A percentile compares a stretch with the other conserved stretches of the same genome.
phyloP scores from a whole-genome alignment of 2,329 filamentous ascomycete species.

The Nigrospora osmanthi region DNA sequence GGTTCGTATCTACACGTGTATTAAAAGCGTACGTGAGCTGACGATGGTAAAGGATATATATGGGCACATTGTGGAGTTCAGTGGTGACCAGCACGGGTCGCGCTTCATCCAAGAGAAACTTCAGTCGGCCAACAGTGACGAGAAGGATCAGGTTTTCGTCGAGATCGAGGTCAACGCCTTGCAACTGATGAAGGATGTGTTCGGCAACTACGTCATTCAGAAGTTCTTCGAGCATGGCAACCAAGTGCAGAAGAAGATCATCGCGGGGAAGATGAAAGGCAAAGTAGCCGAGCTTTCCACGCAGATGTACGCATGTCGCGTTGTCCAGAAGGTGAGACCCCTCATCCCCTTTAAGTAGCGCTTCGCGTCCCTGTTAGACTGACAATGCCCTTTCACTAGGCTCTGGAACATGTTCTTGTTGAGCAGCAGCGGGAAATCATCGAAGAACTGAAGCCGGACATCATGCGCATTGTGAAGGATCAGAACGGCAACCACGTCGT shows the following conservation, averaged over 20 bases:
- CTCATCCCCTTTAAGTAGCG: background rate
- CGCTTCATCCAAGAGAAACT: conserved; percentile 93
- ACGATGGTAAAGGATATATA: conserved; percentile 60
- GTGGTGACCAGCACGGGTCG: conserved; percentile 90
- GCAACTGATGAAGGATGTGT: conserved; percentile 91
- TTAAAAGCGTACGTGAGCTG: background rate
- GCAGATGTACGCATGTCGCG: conserved; percentile 90
- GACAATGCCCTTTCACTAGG: conserved; percentile 36
- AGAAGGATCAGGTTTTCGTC: conserved; percentile 83
- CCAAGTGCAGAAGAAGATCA: conserved; percentile 80
- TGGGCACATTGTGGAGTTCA: conserved; percentile 83
- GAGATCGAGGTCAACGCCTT: conserved; percentile 81
- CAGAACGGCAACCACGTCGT: conserved; percentile 95
- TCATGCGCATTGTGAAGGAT: conserved; percentile 73
- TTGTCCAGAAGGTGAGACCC: conserved; percentile 77
- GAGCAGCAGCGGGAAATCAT: conserved; percentile 84
- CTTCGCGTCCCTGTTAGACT: background rate
- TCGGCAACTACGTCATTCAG: conserved; percentile 97
- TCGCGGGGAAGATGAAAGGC: conserved; percentile 82
- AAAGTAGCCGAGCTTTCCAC: conserved; percentile 72
- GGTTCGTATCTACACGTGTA: conserved; percentile 26
- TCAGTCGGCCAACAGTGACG: conserved; percentile 87
- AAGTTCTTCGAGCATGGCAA: conserved; percentile 97
- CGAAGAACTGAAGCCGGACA: conserved; percentile 69
- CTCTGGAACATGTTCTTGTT: conserved; percentile 81